phyloP scores from a whole-genome alignment of 78 protist genomes.

The Dictyostelium purpureum region DNA sequence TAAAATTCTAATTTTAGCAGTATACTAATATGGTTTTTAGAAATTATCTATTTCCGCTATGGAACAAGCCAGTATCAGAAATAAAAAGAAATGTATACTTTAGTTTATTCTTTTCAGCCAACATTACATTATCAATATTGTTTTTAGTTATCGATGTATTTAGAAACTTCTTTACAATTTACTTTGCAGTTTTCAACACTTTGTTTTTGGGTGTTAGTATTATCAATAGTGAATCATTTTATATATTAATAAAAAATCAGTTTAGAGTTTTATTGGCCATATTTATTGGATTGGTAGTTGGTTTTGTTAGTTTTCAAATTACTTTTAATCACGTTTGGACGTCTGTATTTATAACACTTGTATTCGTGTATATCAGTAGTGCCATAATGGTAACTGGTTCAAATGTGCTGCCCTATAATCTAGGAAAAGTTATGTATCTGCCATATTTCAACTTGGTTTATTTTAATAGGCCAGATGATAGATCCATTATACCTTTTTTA shows the following conservation, averaged over 20 bases:
- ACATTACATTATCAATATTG: neutral
- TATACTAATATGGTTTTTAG: neutral
- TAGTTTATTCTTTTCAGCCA: neutral
- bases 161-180: neutral
- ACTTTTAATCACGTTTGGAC: neutral
- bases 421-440: neutral
- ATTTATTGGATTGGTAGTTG: neutral
- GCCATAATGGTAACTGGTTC: neutral
- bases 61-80: neutral
- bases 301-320: neutral
- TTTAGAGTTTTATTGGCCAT: neutral
- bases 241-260: neutral
- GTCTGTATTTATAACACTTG: neutral
- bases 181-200: constrained; percentile 1
- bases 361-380: neutral
- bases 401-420: neutral
- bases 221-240: neutral
- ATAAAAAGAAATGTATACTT: neutral
- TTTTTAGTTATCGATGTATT: neutral
- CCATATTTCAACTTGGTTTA: neutral
- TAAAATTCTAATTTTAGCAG: no score
- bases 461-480: neutral
- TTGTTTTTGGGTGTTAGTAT: neutral
- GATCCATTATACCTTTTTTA: neutral
- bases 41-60: neutral